phyloP scores from a whole-genome alignment of 495 filamentous ascomycete genomes.

The Hypoxylon lienhwacheense region DNA sequence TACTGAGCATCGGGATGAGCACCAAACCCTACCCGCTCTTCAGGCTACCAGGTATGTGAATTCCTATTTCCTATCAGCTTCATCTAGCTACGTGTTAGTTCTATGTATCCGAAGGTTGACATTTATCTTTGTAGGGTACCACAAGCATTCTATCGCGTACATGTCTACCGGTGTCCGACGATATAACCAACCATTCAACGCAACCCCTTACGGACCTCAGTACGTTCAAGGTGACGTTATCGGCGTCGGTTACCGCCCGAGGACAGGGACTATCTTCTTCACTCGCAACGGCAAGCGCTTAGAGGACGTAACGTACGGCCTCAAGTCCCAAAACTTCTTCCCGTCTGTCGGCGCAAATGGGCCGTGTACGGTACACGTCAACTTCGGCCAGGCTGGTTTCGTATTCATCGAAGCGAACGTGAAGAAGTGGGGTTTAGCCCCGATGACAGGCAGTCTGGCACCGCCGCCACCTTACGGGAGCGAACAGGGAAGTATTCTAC shows the following conservation, averaged over 20 bases:
- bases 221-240: slow-evolving; percentile 93
- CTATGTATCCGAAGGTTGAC: slow-evolving; percentile 4
- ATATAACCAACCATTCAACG: slow-evolving; percentile 85
- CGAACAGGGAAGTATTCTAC: slow-evolving; percentile 91
- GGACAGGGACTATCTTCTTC: slow-evolving; percentile 95
- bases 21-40: slow-evolving; percentile 98
- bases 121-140: slow-evolving; percentile 63
- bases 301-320: slow-evolving; percentile 89
- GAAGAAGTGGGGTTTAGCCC: slow-evolving; percentile 98
- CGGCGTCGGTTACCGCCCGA: slow-evolving; percentile 91
- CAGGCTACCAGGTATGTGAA: slow-evolving; percentile 84
- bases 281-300: slow-evolving; percentile 97
- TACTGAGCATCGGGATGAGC: slow-evolving; percentile 85
- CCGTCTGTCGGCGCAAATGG: slow-evolving; percentile 93
- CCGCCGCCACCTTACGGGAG: slow-evolving; percentile 96
- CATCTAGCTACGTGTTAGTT: slow-evolving; percentile 7
- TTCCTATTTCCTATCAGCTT: no score
- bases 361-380: slow-evolving; percentile 89
- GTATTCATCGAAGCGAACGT: slow-evolving; percentile 99
- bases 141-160: slow-evolving; percentile 90
- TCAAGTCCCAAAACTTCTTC: slow-evolving; percentile 95
- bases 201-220: slow-evolving; percentile 76
- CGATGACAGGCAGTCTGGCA: slow-evolving; percentile 91
- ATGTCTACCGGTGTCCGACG: slow-evolving; percentile 82
- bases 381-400: slow-evolving; percentile 96